Evolutionary conservation across 352 stramenopile genomes (phyloP).

Genomic region (Elongisporangium senticosum): DNA sequence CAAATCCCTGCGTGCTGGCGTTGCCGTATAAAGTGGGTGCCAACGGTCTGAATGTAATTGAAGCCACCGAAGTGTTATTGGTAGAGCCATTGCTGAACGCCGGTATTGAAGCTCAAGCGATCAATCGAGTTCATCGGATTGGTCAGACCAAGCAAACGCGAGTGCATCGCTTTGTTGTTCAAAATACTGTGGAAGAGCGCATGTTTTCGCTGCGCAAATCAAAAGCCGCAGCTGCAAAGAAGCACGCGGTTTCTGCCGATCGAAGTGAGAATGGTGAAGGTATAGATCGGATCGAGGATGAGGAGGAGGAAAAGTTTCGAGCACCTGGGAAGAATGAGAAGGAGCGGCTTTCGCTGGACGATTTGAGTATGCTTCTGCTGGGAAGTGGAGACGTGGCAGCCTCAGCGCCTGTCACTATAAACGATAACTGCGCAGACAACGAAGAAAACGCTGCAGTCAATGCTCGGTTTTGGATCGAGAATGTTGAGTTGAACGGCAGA

Average conservation of each 20-base stretch:
- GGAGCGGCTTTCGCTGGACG: slow-evolving; percentile 47
- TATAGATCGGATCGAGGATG: slow-evolving; percentile 3
- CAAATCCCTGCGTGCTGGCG: slow-evolving; percentile 54
- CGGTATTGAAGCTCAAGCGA: slow-evolving; percentile 82
- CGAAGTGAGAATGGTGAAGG: background rate
- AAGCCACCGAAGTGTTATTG: slow-evolving; percentile 90
- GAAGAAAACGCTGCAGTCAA: background rate
- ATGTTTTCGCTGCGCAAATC: slow-evolving; percentile 49
- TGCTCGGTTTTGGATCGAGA: slow-evolving; percentile 38
- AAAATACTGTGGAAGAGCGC: slow-evolving; percentile 85
- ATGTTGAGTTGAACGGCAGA: slow-evolving; percentile 33
- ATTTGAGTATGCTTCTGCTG: slow-evolving; percentile 38
- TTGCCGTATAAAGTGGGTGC: slow-evolving; percentile 85
- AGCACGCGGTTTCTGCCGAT: background rate
- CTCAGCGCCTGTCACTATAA: background rate
- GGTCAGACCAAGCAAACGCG: slow-evolving; percentile 79
- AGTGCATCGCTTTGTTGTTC: slow-evolving; percentile 88
- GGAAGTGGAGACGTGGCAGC: slow-evolving; percentile 6
- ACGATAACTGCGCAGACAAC: background rate
- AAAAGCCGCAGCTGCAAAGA: background rate
- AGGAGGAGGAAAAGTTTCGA: slow-evolving; percentile 21
- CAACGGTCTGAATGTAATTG: slow-evolving; percentile 90
- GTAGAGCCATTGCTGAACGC: slow-evolving; percentile 88
- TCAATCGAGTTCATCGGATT: slow-evolving; percentile 89
- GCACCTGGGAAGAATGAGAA: slow-evolving; percentile 43